Percentiles rank a stretch among this genome's conserved stretches.
phyloP scores from a whole-genome alignment of 495 filamentous ascomycete genomes.

The Annulohypoxylon nitens region DNA sequence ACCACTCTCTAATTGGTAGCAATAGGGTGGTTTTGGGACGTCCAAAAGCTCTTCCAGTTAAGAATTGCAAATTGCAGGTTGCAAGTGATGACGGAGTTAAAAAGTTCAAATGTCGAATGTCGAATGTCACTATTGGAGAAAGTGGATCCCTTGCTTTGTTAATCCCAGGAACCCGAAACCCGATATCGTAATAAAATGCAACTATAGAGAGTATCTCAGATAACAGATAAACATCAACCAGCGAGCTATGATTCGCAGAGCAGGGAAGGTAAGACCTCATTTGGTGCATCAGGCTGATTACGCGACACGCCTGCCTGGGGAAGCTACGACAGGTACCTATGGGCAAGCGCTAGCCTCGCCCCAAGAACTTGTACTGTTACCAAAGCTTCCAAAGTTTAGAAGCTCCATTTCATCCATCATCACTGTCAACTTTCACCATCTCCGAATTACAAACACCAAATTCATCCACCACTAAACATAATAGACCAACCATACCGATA shows the following conservation, averaged over 20 bases:
- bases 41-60: neutral
- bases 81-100: slow-evolving; percentile 35
- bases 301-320: slow-evolving; percentile 50
- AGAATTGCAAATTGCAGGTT: neutral
- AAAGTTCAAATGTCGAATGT: neutral
- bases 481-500: slow-evolving; percentile 9
- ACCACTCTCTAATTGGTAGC: neutral
- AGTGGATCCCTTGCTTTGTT: slow-evolving; percentile 9
- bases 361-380: slow-evolving; percentile 8
- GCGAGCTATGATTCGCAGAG: neutral
- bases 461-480: slow-evolving; percentile 20
- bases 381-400: slow-evolving; percentile 26
- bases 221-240: neutral
- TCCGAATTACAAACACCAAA: slow-evolving; percentile 9
- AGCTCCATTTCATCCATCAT: slow-evolving; percentile 32
- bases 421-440: neutral
- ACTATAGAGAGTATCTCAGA: neutral
- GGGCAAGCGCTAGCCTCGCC: slow-evolving; percentile 36
- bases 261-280: slow-evolving; percentile 14
- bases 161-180: neutral
- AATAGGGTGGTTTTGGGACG: neutral
- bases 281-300: slow-evolving; percentile 49
- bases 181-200: slow-evolving; percentile 15
- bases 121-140: slow-evolving; percentile 4
- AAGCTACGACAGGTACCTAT: slow-evolving; percentile 35